Evolutionary conservation across 345 rosid genomes (phyloP), one percentile per base, ranked within the genome.

Genomic region (Streptanthus diversifolius): DNA sequence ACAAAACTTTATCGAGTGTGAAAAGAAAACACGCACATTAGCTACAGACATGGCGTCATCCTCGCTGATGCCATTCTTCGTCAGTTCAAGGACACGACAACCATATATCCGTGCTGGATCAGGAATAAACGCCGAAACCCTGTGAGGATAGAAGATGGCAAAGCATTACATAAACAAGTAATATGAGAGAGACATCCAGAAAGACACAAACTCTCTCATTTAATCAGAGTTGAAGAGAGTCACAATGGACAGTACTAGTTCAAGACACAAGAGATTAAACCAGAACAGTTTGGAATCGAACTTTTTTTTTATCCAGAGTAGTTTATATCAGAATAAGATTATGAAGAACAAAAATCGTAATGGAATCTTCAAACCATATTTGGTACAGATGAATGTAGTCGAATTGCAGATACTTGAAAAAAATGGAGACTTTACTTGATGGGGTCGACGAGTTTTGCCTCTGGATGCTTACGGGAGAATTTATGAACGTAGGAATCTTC

Each of bases 101-200:
- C 87, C 95, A 57, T 82, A 91, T 8, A 86, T 44, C 39, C 95
- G 95, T 14, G 96, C 95, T 12, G 89, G 91, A 73, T 92, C 91
- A 4, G 95, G 95, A 19, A 87, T 74, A 71, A 83, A 88, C 37
- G 77, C 77, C 29, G 80, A 68, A 49, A 87, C 79, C 87, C 99
- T 95, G 12, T 0, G n/a, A 3, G 76, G 77, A 21, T 67, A 13
- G 29, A 63, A 80, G 63, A 73, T 22, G 61, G 55, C 11, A 27
- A 24, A 8, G 15, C 24, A 39, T 74, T 39, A 40, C 11, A 21
- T 11, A 18, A 66, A 25, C 22, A 18, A 14, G 13, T 1, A 12
- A 55, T 10, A 10, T 41, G 11, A 9, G 12, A 63, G 51, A 48
- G 27, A 39, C 1, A 49, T 8, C 15, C 27, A 56, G 8, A 25